phyloP scores from a whole-genome alignment of 768 basidiomycete genomes.

The Tricholoma sp. region DNA sequence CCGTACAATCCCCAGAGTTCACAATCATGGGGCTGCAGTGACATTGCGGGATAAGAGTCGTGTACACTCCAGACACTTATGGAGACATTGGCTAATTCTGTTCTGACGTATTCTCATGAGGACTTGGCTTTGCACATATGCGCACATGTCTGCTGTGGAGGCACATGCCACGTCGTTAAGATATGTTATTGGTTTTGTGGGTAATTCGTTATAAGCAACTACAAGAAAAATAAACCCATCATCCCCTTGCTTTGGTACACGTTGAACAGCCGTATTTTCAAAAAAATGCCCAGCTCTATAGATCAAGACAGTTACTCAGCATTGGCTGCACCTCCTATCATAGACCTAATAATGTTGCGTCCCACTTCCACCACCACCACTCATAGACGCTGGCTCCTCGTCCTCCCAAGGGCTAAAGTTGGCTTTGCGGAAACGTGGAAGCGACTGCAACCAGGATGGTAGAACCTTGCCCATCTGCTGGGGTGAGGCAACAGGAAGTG shows the following conservation, averaged over 20 bases:
- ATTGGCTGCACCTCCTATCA: not conserved
- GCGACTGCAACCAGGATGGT: slow-evolving; percentile 65
- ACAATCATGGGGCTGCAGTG: not conserved
- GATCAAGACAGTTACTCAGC: slow-evolving; percentile 8
- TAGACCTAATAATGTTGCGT: slow-evolving; percentile 12
- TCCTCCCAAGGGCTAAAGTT: slow-evolving; percentile 85
- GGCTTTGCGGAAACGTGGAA: slow-evolving; percentile 60
- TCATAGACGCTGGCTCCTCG: slow-evolving; percentile 39
- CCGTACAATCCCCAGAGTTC: not conserved
- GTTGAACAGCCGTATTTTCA: slow-evolving; percentile 12
- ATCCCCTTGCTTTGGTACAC: slow-evolving; percentile 15
- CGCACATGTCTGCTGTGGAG: not conserved
- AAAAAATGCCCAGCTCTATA: slow-evolving; percentile 15
- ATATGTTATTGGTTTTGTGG: not conserved
- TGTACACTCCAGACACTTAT: not conserved
- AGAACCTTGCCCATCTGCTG: slow-evolving; percentile 32
- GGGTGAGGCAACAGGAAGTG: slow-evolving; percentile 20
- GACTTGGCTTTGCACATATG: not conserved
- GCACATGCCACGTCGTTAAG: slow-evolving; percentile 1
- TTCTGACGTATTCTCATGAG: not conserved
- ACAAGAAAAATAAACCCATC: slow-evolving; percentile 9
- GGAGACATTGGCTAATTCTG: not conserved
- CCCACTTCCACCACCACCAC: slow-evolving; percentile 7
- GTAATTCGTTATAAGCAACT: slow-evolving; percentile 10
- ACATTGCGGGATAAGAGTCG: not conserved